Conservation (phyloP, 129 eudicot genomes). For the Escallonia herrerae region DNA sequence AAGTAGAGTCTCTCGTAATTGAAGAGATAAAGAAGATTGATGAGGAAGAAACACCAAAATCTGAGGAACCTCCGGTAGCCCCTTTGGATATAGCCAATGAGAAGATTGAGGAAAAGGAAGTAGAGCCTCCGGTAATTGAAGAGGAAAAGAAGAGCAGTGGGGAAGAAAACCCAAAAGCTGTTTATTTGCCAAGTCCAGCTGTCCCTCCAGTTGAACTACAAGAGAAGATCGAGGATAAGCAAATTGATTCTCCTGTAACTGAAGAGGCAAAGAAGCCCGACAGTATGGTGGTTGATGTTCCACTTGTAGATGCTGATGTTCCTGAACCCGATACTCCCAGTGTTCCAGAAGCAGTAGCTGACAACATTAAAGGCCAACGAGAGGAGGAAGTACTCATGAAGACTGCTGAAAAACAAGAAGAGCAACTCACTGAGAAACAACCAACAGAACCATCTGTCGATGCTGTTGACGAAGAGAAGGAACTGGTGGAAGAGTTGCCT, state of each 20-base stretch:
- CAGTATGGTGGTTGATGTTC: constrained; percentile 8
- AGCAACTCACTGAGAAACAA: constrained; percentile 18
- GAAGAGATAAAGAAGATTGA: neutral
- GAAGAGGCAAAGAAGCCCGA: constrained; percentile 12
- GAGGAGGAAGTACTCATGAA: constrained; percentile 16
- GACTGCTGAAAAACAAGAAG: constrained; percentile 13
- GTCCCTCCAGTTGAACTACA: constrained; percentile 3
- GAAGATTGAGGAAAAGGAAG: constrained; percentile 20
- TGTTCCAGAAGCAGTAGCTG: constrained; percentile 20
- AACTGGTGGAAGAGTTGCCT: constrained; percentile 9
- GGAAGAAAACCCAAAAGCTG: constrained; percentile 18
- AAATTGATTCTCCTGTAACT: neutral
- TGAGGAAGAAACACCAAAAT: neutral
- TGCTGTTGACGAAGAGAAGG: constrained; percentile 6
- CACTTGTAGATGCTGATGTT: constrained; percentile 1
- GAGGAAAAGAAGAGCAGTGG: constrained; percentile 9
- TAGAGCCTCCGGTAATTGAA: constrained; percentile 10
- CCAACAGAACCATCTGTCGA: constrained; percentile 16
- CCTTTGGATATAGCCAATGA: constrained; percentile 22
- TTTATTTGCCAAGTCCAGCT: constrained; percentile 8
- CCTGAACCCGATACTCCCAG: neutral
- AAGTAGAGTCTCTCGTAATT: too few relatives aligned
- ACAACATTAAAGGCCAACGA: constrained; percentile 13
- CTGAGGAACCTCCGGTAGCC: neutral
- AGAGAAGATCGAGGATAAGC: constrained; percentile 7